Evolutionary conservation across 2,329 filamentous ascomycete species (phyloP).

Genomic region (Fusarium marasasianum): DNA sequence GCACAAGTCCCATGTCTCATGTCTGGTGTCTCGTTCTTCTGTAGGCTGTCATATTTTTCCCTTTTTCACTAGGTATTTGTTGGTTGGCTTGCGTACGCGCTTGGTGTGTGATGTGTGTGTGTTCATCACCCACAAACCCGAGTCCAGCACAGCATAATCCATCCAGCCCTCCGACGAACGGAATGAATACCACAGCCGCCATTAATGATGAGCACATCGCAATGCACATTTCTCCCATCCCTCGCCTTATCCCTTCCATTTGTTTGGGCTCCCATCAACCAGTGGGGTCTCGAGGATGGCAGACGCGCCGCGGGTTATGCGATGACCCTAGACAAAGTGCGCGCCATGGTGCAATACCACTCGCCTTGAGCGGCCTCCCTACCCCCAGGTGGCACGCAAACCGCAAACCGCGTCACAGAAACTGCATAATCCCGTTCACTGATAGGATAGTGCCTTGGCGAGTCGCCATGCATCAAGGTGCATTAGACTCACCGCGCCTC

Average conservation of each 20-base stretch:
- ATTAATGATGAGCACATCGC: conserved; percentile 30
- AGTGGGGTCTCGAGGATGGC: conserved; percentile 35
- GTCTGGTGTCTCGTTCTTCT: conserved; percentile 21
- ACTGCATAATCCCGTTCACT: conserved; percentile 48
- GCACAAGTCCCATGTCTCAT: conserved; percentile 31
- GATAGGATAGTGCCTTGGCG: conserved; percentile 42
- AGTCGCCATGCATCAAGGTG: conserved; percentile 33
- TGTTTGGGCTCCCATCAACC: conserved; percentile 26
- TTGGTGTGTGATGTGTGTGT: conserved; percentile 22
- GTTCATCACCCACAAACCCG: conserved; percentile 19
- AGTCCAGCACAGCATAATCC: conserved; percentile 10
- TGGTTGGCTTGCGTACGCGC: conserved; percentile 30
- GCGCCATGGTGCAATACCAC: conserved; percentile 37
- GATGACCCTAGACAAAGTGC: conserved; percentile 32
- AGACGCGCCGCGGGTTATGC: conserved; percentile 42
- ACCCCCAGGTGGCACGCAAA: conserved; percentile 44
- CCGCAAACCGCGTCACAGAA: conserved; percentile 46
- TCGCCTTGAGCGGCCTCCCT: conserved; percentile 35
- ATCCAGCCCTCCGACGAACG: conserved; percentile 16
- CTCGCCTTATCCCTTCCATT: conserved; percentile 35
- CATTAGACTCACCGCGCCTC: conserved; percentile 35
- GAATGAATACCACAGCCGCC: conserved; percentile 32
- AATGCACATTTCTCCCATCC: conserved; percentile 34
- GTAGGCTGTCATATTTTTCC: conserved; percentile 6
- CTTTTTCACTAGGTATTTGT: neutral